Evolutionary conservation across 805 yeast genomes (phyloP), one percentile per base, ranked within the genome.

Genomic region (Ogataea haglerorum): DNA sequence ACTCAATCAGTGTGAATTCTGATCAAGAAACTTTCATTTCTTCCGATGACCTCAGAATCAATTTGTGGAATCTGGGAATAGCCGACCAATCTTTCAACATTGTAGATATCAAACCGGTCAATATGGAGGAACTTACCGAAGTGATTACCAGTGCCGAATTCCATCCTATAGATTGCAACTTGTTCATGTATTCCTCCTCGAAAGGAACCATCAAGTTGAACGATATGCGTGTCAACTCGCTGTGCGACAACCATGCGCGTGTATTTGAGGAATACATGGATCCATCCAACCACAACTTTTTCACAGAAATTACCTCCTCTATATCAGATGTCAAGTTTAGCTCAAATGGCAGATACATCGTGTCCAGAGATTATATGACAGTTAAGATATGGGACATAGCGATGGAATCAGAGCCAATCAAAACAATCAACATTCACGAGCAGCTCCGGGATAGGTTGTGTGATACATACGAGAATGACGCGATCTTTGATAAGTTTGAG

Each of bases 71-170:
- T 64, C 72, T 90, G 52, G 89, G 87, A 40, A 85, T 89, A 53
- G 88, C 96, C 15, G 96, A 91, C 65, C 96, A 91, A 68, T 79
- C 90, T 55, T 93, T 93, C 67, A 95, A 93, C 64, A 93, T 93
- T 51, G 98, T 93, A 43, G 99, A 93, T 67, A 93, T 93, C 58
- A 89, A 95, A 63, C 99, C 99, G 8, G 86, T 89, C 6, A 89
- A 89, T 65, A 95, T 93, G 99, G 99, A 93, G 69, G 99, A 93
- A 67, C 76, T 93, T 55, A 91, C 99, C 8, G 99, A 93, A 65
- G 99, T 93, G 38, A 91, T 93, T 50, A 93, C 99, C 13, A 78
- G 90, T 57, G 95, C 98, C 2, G 96, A 90, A 63, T 93, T 93
- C 69, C 98, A 95, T 64, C 99, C 99, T 12, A 67, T 70, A 33